Percentiles rank a stretch among this genome's conserved stretches.
These are phyloP conservation scores for Lachnellula suecica DNA, from an alignment of 2,329 filamentous ascomycete genomes.

Conservation along the genomic window DNA sequence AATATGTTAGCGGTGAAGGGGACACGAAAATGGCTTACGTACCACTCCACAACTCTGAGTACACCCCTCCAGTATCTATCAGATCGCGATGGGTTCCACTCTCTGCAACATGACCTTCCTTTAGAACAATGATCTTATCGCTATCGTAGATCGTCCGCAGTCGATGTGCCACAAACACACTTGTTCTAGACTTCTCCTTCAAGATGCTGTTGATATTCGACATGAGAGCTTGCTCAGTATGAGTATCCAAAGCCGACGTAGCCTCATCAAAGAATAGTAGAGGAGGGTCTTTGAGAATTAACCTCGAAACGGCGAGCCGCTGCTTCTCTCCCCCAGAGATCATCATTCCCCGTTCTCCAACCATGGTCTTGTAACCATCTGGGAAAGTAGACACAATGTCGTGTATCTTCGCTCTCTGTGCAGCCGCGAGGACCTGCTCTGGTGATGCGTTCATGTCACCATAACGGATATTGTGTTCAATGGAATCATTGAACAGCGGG, in stretches of 20 bases:
- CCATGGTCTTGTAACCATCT: slow-evolving; percentile 86
- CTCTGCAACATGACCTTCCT: slow-evolving; percentile 82
- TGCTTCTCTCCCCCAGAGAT: slow-evolving; percentile 96
- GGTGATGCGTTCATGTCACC: slow-evolving; percentile 75
- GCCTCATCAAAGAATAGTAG: slow-evolving; percentile 95
- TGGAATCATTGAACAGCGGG: slow-evolving; percentile 93
- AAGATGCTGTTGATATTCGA: slow-evolving; percentile 91
- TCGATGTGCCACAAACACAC: slow-evolving; percentile 91
- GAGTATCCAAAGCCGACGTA: slow-evolving; percentile 87
- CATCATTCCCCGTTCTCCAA: slow-evolving; percentile 94
- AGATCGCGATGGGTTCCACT: slow-evolving; percentile 84
- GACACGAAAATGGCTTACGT: slow-evolving; percentile 35
- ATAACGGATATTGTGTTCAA: slow-evolving; percentile 94
- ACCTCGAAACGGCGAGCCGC: slow-evolving; percentile 76
- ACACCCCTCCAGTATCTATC: slow-evolving; percentile 75
- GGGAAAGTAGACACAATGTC: slow-evolving; percentile 78
- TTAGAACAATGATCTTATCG: slow-evolving; percentile 88
- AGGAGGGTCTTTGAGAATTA: slow-evolving; percentile 87
- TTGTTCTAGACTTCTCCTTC: slow-evolving; percentile 83
- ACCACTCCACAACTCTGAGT: slow-evolving; percentile 89
- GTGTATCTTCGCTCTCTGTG: slow-evolving; percentile 80
- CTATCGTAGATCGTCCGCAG: slow-evolving; percentile 92
- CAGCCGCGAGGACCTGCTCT: slow-evolving; percentile 74
- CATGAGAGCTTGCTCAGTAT: slow-evolving; percentile 88
- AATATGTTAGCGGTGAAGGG: slow-evolving; percentile 16